Evolutionary conservation across 192 early-diverging fungal species (phyloP).

Genomic region (Coemansia sp.): DNA sequence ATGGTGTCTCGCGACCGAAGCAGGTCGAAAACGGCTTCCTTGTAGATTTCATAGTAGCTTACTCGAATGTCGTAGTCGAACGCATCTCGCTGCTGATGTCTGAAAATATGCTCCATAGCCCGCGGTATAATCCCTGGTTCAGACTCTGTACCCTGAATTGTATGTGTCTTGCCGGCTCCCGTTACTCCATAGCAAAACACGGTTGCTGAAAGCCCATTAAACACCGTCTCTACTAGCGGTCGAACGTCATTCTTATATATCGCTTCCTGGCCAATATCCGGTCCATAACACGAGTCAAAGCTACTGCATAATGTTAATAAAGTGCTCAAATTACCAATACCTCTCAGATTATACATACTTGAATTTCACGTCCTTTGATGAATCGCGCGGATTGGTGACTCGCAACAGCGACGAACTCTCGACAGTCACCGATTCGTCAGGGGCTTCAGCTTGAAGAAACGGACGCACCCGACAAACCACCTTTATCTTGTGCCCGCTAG

Average conservation of each 20-base stretch:
- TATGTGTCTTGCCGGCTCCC: constrained; percentile 66
- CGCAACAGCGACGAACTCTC: constrained; percentile 48
- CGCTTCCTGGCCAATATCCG: constrained; percentile 37
- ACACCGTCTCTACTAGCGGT: constrained; percentile 57
- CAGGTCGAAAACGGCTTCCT: constrained; percentile 63
- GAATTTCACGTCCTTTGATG: constrained; percentile 50
- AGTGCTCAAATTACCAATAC: no score
- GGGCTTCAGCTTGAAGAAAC: constrained; percentile 54
- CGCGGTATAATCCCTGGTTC: constrained; percentile 65
- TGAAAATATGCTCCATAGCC: constrained; percentile 57
- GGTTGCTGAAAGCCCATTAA: constrained; percentile 60
- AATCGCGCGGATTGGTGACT: constrained; percentile 57
- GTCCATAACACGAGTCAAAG: constrained; percentile 58
- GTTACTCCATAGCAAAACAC: constrained; percentile 72
- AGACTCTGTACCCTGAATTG: constrained; percentile 56
- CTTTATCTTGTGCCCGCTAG: constrained; percentile 53
- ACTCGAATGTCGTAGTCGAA: constrained; percentile 49
- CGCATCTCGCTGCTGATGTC: constrained; percentile 40
- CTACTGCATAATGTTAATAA: constrained; percentile 7
- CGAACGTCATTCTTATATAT: constrained; percentile 58
- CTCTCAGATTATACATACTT: constrained; percentile 14
- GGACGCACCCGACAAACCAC: constrained; percentile 63
- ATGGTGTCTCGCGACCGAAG: constrained; percentile 37
- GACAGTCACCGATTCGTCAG: constrained; percentile 49
- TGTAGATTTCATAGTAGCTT: constrained; percentile 70